Evolutionary conservation across 2,329 filamentous ascomycete species (phyloP).

Genomic region (Tolypocladium album): DNA sequence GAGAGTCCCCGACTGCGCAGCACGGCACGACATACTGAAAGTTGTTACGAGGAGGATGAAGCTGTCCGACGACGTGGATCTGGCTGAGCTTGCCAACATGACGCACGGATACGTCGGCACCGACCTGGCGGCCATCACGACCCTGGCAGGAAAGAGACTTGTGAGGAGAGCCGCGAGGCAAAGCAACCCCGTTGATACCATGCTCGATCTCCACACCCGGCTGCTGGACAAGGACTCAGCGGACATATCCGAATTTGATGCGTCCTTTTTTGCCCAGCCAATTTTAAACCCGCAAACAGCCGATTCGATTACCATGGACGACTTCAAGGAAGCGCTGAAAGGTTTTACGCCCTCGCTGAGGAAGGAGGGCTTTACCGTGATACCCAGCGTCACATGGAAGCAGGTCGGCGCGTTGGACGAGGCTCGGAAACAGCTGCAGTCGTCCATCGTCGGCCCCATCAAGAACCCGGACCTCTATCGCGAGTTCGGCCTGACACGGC

Average conservation of each 20-base stretch:
- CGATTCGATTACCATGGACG: constrained; percentile 17
- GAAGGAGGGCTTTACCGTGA: constrained; percentile 88
- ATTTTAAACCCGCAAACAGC: not conserved
- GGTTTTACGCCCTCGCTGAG: constrained; percentile 53
- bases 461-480: constrained; percentile 68
- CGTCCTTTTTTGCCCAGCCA: not conserved
- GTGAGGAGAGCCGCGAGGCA: constrained; percentile 20
- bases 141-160: constrained; percentile 28
- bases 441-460: constrained; percentile 85
- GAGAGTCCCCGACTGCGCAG: constrained; percentile 70
- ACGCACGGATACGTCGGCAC: constrained; percentile 92
- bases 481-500: constrained; percentile 65
- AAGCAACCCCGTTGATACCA: constrained; percentile 12
- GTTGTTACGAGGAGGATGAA: constrained; percentile 58
- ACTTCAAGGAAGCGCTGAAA: constrained; percentile 67
- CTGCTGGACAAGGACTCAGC: constrained; percentile 1
- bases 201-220: constrained; percentile 1
- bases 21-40: constrained; percentile 66
- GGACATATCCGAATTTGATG: not conserved
- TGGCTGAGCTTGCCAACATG: constrained; percentile 62
- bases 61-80: constrained; percentile 61
- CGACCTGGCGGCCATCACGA: constrained; percentile 62
- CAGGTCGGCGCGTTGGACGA: constrained; percentile 76
- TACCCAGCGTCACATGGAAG: constrained; percentile 86
- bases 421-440: constrained; percentile 72